Conservation (phyloP, 306 rosid genomes). For the Senna tora region DNA sequence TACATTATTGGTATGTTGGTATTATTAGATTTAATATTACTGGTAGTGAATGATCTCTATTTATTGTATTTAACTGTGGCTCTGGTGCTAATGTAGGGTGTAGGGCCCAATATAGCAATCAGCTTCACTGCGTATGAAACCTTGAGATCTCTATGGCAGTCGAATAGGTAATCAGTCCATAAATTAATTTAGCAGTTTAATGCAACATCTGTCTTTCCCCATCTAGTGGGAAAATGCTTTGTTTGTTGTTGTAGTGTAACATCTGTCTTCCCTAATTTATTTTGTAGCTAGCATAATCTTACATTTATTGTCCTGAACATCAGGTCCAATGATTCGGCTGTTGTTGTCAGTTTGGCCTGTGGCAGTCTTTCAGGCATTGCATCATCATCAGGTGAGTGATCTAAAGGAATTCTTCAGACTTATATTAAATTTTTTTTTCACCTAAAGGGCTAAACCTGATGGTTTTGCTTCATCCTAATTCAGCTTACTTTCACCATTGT, state of each 20-base stretch:
- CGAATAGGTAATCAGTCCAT: conserved; percentile 57
- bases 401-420: conserved; percentile 32
- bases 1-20: conserved; percentile 76
- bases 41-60: conserved; percentile 22
- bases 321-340: conserved; percentile 82
- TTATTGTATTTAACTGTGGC: conserved; percentile 24
- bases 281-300: not conserved
- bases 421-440: conserved; percentile 11
- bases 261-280: conserved; percentile 14
- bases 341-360: conserved; percentile 76
- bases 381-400: conserved; percentile 91
- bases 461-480: not conserved
- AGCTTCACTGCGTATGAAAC: conserved; percentile 89
- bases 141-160: conserved; percentile 82
- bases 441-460: not conserved
- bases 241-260: too few relatives aligned
- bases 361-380: conserved; percentile 97
- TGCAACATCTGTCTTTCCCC: conserved; percentile 2
- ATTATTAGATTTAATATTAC: conserved; percentile 19
- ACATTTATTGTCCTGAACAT: conserved; percentile 25
- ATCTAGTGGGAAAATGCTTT: too few relatives aligned
- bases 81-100: conserved; percentile 65
- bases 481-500: not conserved
- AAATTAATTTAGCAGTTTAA: conserved; percentile 24
- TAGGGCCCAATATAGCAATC: conserved; percentile 94